Percentiles rank a stretch among this genome's conserved stretches.
Conservation (phyloP, 78 protist species). For the Speleostelium caveatum region DNA sequence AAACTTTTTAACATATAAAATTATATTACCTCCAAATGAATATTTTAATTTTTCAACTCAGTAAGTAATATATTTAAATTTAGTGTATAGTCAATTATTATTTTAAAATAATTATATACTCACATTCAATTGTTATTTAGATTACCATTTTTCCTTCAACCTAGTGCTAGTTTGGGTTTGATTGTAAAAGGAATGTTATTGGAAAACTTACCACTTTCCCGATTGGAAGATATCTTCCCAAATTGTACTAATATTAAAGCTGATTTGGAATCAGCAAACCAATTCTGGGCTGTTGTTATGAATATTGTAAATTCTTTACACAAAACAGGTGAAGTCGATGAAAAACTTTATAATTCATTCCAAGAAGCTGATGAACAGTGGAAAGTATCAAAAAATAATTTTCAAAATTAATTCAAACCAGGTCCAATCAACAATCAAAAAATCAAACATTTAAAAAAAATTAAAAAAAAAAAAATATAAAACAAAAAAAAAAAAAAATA, state of each 20-base stretch:
- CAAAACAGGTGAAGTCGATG: not conserved
- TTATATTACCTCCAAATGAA: slow-evolving; percentile 54
- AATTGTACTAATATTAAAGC: slow-evolving; percentile 21
- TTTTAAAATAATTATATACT: not conserved
- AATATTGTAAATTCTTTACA: not conserved
- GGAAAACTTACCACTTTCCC: slow-evolving; percentile 19
- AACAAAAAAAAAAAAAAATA: no score
- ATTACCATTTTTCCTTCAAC: slow-evolving; percentile 66
- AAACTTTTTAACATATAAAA: slow-evolving; percentile 49
- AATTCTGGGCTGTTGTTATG: slow-evolving; percentile 29
- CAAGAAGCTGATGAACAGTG: slow-evolving; percentile 30
- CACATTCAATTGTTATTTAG: not conserved
- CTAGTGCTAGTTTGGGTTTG: slow-evolving; percentile 72
- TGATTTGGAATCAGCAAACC: slow-evolving; percentile 36
- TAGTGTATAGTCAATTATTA: not conserved
- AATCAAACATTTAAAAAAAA: no score
- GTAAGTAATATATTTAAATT: not conserved
- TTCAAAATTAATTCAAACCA: no score
- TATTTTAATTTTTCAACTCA: slow-evolving; percentile 41
- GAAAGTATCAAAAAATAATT: no score
- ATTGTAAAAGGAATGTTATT: slow-evolving; percentile 56
- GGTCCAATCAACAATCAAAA: no score
- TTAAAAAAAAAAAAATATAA: no score
- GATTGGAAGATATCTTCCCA: slow-evolving; percentile 53
- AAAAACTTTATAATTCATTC: slow-evolving; percentile 11